A percentile compares a stretch with the other conserved stretches of the same genome.
Conservation (phyloP, 768 basidiomycete species). For the Dendrothele bispora region DNA sequence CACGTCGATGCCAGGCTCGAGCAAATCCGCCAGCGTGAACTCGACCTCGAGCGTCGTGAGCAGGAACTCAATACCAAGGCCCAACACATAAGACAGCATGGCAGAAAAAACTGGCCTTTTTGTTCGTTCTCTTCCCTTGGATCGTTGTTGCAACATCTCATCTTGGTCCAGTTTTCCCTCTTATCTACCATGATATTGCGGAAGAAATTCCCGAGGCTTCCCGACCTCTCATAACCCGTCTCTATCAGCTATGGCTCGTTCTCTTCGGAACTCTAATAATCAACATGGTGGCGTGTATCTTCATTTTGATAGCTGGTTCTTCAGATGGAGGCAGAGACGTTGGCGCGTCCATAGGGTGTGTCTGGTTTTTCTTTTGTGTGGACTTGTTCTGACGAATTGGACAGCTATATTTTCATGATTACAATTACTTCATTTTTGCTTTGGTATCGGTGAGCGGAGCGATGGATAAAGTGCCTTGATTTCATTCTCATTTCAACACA, state of each 20-base stretch:
- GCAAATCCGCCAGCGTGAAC: conserved; percentile 76
- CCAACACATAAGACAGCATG: conserved; percentile 69
- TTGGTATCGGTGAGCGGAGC: conserved; percentile 81
- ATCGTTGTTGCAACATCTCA: conserved; percentile 17
- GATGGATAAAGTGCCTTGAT: conserved; percentile 11
- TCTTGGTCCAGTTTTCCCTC: conserved; percentile 71
- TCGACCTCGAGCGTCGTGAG: conserved; percentile 79
- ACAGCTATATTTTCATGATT: conserved; percentile 81
- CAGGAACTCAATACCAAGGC: conserved; percentile 67
- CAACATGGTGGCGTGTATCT: conserved; percentile 90
- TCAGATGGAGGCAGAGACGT: conserved; percentile 77
- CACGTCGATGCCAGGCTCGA: conserved; percentile 51
- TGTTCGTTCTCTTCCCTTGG: conserved; percentile 50
- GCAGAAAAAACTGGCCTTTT: conserved; percentile 92
- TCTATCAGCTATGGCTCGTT: conserved; percentile 95
- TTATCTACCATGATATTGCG: conserved; percentile 91
- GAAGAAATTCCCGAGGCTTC: conserved; percentile 88
- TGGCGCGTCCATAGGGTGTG: conserved; percentile 81
- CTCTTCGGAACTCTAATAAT: conserved; percentile 78
- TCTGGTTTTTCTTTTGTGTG: conserved; percentile 14
- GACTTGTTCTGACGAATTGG: conserved; percentile 17
- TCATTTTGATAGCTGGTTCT: conserved; percentile 77
- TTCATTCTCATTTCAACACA: conserved; percentile 10
- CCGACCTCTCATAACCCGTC: conserved; percentile 74
- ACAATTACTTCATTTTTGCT: conserved; percentile 79